These are phyloP conservation scores for Melanomma pulvis-pyrius DNA, from an alignment of 495 filamentous ascomycete species.

Conservation along the genomic window DNA sequence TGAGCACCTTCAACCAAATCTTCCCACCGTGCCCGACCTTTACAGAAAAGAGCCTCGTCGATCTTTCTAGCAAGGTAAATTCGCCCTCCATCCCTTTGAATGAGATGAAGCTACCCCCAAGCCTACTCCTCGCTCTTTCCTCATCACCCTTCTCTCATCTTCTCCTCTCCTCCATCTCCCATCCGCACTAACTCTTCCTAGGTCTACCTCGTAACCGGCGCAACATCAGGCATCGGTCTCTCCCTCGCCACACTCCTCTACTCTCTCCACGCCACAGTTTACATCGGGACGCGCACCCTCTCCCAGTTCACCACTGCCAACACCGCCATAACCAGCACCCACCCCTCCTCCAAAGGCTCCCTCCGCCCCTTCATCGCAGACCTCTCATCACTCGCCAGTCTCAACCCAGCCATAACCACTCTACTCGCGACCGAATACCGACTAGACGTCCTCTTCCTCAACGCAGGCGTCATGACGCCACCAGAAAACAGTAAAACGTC, in stretches of 20 bases:
- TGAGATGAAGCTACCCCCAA: too few species aligned
- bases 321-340: constrained; percentile 34
- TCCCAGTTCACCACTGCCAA: constrained; percentile 44
- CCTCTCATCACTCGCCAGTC: constrained; percentile 49
- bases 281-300: constrained; percentile 46
- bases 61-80: constrained; percentile 21
- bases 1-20: constrained; percentile 27
- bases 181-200: neutral
- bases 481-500: constrained; percentile 43
- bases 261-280: constrained; percentile 47
- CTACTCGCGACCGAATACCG: constrained; percentile 48
- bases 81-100: too few species aligned
- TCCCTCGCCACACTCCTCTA: constrained; percentile 52
- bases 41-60: constrained; percentile 20
- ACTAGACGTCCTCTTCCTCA: constrained; percentile 58
- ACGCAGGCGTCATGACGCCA: constrained; percentile 52
- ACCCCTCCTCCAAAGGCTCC: constrained; percentile 39
- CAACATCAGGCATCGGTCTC: constrained; percentile 44
- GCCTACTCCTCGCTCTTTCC: too few species aligned
- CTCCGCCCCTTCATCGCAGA: constrained; percentile 51
- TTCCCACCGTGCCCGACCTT: constrained; percentile 28
- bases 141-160: neutral
- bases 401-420: constrained; percentile 48
- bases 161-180: neutral
- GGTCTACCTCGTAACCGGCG: constrained; percentile 39